These are phyloP conservation scores for Mycena vitilis DNA, from an alignment of 768 basidiomycete genomes.

Conservation along the genomic window DNA sequence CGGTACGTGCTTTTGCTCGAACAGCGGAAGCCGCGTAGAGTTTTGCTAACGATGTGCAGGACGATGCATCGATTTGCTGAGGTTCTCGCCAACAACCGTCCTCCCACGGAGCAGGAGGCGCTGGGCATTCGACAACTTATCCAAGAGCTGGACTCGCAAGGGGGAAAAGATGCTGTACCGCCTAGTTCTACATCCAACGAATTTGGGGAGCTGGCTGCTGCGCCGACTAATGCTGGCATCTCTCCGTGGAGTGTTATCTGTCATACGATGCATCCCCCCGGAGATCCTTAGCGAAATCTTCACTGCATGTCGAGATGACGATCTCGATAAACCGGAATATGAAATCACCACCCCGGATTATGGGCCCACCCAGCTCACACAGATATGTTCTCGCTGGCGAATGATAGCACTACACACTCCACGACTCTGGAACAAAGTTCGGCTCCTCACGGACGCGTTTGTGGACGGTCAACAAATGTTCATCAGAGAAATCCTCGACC, in stretches of 20 bases:
- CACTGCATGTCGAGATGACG: background rate
- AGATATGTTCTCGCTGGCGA: conserved; percentile 4
- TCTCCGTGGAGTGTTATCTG: background rate
- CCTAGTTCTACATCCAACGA: too few species aligned
- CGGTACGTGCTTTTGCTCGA: too few species aligned
- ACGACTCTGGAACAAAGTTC: background rate
- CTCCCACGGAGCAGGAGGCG: too few species aligned
- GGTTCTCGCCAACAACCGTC: too few species aligned
- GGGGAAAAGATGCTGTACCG: too few species aligned
- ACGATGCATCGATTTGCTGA: too few species aligned
- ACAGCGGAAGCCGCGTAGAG: too few species aligned
- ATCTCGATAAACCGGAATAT: background rate
- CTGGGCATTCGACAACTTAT: too few species aligned
- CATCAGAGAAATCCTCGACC: background rate
- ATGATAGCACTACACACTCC: background rate
- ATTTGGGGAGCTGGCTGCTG: too few species aligned
- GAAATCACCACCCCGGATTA: background rate
- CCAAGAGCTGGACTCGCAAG: too few species aligned
- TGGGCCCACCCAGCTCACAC: background rate
- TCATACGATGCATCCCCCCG: background rate
- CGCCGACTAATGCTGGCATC: background rate
- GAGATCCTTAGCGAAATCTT: conserved; percentile 8
- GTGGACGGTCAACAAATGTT: too few species aligned
- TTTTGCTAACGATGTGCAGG: too few species aligned
- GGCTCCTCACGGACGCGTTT: background rate